Evolutionary conservation across 495 filamentous ascomycete genomes (phyloP).

Genomic region (Coniosporium apollinis): DNA sequence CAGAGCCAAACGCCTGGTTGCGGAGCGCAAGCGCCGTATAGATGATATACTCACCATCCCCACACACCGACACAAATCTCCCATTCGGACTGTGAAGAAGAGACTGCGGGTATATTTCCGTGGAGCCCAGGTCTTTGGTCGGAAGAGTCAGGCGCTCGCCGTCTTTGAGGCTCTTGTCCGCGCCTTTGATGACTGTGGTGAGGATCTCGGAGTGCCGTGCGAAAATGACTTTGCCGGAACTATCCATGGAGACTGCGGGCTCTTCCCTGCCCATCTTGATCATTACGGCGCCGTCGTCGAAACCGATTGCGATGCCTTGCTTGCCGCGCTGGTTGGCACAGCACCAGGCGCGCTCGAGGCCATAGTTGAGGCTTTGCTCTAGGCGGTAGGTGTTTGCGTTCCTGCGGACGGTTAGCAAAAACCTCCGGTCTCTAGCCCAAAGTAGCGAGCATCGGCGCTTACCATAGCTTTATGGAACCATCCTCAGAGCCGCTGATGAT

Average conservation of each 20-base stretch:
- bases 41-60: conserved; percentile 96
- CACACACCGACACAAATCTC: conserved; percentile 90
- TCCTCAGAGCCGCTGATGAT: conserved; percentile 99
- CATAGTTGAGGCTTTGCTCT: conserved; percentile 90
- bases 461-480: conserved; percentile 96
- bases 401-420: too few species aligned
- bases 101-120: conserved; percentile 92
- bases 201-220: conserved; percentile 87
- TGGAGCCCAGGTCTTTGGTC: conserved; percentile 85
- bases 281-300: conserved; percentile 94
- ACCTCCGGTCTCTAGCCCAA: too few species aligned
- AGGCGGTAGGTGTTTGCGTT: conserved; percentile 91
- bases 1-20: conserved; percentile 93
- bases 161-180: conserved; percentile 68
- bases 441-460: too few species aligned
- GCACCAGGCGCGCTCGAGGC: conserved; percentile 93
- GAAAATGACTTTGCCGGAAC: conserved; percentile 89
- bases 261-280: conserved; percentile 96
- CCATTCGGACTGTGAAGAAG: conserved; percentile 93
- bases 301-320: conserved; percentile 88
- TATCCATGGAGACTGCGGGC: conserved; percentile 93
- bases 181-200: conserved; percentile 82
- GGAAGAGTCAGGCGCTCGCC: conserved; percentile 69
- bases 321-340: conserved; percentile 83
- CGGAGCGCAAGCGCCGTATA: conserved; percentile 95